These are phyloP conservation scores for Friedmanniomyces simplex DNA, from an alignment of 495 filamentous ascomycete genomes.

Conservation along the genomic window DNA sequence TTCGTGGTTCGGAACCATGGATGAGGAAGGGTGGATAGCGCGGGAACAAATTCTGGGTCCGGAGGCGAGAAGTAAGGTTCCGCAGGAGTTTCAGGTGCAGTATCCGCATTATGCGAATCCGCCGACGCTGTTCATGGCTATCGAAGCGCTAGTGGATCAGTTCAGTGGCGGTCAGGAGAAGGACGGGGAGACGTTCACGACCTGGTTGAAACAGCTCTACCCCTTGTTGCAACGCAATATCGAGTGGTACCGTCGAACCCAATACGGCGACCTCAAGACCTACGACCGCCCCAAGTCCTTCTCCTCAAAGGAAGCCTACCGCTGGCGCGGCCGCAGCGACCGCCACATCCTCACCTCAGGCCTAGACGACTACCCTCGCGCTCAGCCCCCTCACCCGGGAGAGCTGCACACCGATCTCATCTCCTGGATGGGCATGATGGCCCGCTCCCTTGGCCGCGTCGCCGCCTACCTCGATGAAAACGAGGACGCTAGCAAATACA, in stretches of 20 bases:
- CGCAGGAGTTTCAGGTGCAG: slow-evolving; percentile 86
- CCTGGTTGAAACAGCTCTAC: slow-evolving; percentile 73
- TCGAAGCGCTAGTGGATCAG: slow-evolving; percentile 61
- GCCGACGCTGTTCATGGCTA: slow-evolving; percentile 85
- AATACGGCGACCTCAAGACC: slow-evolving; percentile 76
- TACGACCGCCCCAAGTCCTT: slow-evolving; percentile 85
- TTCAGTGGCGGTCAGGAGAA: slow-evolving; percentile 23
- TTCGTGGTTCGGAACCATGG: slow-evolving; percentile 94
- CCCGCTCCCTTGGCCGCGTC: slow-evolving; percentile 65
- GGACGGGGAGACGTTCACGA: slow-evolving; percentile 53
- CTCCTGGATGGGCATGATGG: slow-evolving; percentile 95
- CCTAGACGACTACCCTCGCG: slow-evolving; percentile 87
- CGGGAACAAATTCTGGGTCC: slow-evolving; percentile 90
- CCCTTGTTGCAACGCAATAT: slow-evolving; percentile 85
- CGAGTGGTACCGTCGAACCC: slow-evolving; percentile 87
- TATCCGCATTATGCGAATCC: slow-evolving; percentile 98
- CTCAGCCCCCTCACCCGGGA: slow-evolving; percentile 91
- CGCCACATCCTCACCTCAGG: slow-evolving; percentile 86
- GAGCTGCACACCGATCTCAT: slow-evolving; percentile 93
- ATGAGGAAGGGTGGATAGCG: slow-evolving; percentile 95
- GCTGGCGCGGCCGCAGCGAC: slow-evolving; percentile 85
- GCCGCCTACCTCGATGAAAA: slow-evolving; percentile 57
- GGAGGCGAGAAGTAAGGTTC: slow-evolving; percentile 95
- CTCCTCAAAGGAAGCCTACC: slow-evolving; percentile 80
- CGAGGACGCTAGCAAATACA: slow-evolving; percentile 64